Base-by-base conservation (phyloP, 352 stramenopile genomes). In the Halophytophthora batemanensis region DNA sequence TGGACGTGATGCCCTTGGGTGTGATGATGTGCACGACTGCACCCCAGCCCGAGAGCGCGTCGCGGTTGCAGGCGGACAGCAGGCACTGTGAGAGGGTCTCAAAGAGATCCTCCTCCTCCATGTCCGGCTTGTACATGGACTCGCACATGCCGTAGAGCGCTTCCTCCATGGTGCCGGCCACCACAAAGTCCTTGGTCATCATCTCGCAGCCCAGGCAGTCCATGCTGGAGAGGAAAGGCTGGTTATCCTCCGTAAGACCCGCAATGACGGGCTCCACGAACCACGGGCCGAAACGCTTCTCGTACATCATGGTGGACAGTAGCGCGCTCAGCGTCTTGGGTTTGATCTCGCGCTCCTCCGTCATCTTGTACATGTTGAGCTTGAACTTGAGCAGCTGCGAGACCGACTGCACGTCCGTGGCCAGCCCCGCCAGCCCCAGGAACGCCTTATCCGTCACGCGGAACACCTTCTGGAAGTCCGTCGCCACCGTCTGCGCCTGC, bases 141-240 rank as follows among this genome's bases (percentile, higher is more conserved):
- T 99, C 97, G 65, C 96, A 99, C 91, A 98, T 99, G 62, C 97
- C 97, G 66, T 98, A 98, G 50, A 99, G 82, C 66, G 98, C 98
- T 45, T 96, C 91, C 43, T 97, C 96, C 82, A 97, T 98, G 19
- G 96, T 99, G 49, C 97, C 97, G 6, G 83, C 86, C 33, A 99
- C 97, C 23, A 99, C 96, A 84, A 99, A 99, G 69, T 99, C 96
- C 55, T 98, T 90, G 6, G 95, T 94, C 53, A 93, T 87, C 45
- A 98, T 93, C 34, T 96, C 82, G 23, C 96, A 98, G 28, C 97
- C 97, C 59, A 99, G 96, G 31, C 98, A 87, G 74, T 99, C 97
- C 95, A 98, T 99, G 55, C 88, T 95, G 40, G 83, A 97, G 39
- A 99, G 69, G 77, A 98, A 99, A 1, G 97, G 97, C 61, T 96